These are phyloP conservation scores for Plasmodium coatneyi DNA, from an alignment of 169 alveolate species.

Conservation along the genomic window DNA sequence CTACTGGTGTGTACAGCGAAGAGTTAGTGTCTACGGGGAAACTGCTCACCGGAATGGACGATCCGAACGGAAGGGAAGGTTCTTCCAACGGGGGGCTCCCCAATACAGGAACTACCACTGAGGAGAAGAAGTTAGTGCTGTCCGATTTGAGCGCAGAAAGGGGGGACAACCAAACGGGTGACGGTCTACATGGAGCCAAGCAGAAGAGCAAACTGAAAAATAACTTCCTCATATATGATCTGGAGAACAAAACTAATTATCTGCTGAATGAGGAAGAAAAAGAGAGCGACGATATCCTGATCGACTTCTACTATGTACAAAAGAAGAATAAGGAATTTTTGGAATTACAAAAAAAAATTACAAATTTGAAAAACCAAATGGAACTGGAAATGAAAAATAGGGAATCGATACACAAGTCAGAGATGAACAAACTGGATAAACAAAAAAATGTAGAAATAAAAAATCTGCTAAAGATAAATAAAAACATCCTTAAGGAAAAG, in stretches of 20 bases:
- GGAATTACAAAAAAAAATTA: constrained; percentile 62
- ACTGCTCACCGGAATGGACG: not conserved
- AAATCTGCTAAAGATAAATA: constrained; percentile 53
- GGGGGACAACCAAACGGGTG: not conserved
- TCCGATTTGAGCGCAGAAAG: constrained; percentile 16
- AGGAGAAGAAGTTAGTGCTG: not conserved
- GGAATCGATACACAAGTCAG: constrained; percentile 68
- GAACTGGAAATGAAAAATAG: constrained; percentile 74
- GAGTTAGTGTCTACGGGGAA: not conserved
- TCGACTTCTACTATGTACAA: constrained; percentile 64
- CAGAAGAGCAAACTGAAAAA: not conserved
- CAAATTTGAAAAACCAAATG: constrained; percentile 59
- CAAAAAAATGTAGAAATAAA: constrained; percentile 53
- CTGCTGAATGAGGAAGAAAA: constrained; percentile 53
- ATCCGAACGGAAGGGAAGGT: not conserved
- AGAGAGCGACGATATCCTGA: constrained; percentile 53
- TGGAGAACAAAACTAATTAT: constrained; percentile 35
- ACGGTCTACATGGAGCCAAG: not conserved
- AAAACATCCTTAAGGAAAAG: constrained; percentile 53
- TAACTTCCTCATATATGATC: constrained; percentile 33
- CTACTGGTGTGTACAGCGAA: not conserved
- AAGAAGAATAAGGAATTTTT: constrained; percentile 57
- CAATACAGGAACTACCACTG: not conserved
- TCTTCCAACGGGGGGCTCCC: not conserved
- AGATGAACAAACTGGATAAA: constrained; percentile 54